phyloP scores from a whole-genome alignment of 345 rosid species.

The Ceriops decandra region DNA sequence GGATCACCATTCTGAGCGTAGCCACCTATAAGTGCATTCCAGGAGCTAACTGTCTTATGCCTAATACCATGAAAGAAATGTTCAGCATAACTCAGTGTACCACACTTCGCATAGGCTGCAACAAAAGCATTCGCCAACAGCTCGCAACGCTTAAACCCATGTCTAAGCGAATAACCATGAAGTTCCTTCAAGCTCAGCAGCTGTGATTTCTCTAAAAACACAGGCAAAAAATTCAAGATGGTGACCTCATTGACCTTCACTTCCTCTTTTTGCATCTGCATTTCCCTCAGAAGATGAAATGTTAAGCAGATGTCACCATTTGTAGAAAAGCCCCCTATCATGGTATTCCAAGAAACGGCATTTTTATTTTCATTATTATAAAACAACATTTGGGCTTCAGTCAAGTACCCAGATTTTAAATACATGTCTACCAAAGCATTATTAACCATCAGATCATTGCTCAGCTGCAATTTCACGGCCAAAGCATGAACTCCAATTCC shows the following conservation, averaged over 20 bases:
- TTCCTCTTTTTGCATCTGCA: constrained; percentile 34
- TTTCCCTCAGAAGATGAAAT: constrained; percentile 41
- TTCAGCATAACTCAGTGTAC: constrained; percentile 32
- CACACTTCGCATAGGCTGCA: constrained; percentile 57
- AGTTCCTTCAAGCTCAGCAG: constrained; percentile 53
- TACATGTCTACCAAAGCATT: constrained; percentile 64
- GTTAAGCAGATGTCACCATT: constrained; percentile 34
- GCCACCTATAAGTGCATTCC: constrained; percentile 66
- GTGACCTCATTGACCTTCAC: constrained; percentile 45
- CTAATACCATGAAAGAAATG: constrained; percentile 36
- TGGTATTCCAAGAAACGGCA: constrained; percentile 63
- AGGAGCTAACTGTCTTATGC: constrained; percentile 50
- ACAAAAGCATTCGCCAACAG: constrained; percentile 55
- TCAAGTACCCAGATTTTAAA: constrained; percentile 51
- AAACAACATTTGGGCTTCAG: constrained; percentile 44
- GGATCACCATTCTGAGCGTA: constrained; percentile 52
- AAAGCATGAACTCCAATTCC: constrained; percentile 55
- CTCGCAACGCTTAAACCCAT: constrained; percentile 37
- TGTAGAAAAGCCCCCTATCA: constrained; percentile 43
- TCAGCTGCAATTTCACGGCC: constrained; percentile 49
- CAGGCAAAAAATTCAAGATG: constrained; percentile 45
- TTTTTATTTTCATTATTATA: constrained; percentile 35
- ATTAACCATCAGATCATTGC: constrained; percentile 43
- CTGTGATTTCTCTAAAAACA: constrained; percentile 35
- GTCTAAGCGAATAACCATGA: constrained; percentile 53